Percentiles rank a stretch among this genome's conserved stretches.
Conservation (phyloP, 129 eudicot species). For the Escallonia rubra region DNA sequence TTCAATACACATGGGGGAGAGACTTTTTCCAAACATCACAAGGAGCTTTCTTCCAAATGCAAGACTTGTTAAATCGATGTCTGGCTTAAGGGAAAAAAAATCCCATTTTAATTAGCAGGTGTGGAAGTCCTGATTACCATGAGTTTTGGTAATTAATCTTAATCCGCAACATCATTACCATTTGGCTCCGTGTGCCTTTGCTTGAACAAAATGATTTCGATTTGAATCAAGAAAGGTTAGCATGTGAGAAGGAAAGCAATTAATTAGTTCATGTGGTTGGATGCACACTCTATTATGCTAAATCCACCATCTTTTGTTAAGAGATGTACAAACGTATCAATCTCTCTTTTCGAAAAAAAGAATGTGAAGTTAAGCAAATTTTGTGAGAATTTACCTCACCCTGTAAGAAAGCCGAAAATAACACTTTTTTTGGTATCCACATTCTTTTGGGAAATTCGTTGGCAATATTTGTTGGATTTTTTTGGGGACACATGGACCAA, state of each 20-base stretch:
- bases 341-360: too few species aligned
- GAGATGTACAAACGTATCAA: too few species aligned
- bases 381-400: too few species aligned
- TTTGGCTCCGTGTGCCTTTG: not conserved
- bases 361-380: too few species aligned
- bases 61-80: not conserved
- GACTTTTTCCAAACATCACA: slow-evolving; percentile 3
- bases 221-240: not conserved
- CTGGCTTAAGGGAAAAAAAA: not conserved
- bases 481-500: too few species aligned
- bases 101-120: not conserved
- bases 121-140: not conserved
- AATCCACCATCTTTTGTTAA: too few species aligned
- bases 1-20: slow-evolving; percentile 4
- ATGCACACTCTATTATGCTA: too few species aligned
- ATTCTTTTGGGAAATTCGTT: too few species aligned
- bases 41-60: not conserved
- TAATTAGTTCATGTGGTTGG: not conserved
- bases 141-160: not conserved
- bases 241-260: not conserved
- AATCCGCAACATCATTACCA: slow-evolving; percentile 3
- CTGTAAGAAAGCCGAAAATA: too few species aligned
- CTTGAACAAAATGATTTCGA: not conserved
- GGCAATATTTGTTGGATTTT: too few species aligned
- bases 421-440: not conserved